Conservation (phyloP, 805 yeast species). For the Teunomyces aglyptinius region DNA sequence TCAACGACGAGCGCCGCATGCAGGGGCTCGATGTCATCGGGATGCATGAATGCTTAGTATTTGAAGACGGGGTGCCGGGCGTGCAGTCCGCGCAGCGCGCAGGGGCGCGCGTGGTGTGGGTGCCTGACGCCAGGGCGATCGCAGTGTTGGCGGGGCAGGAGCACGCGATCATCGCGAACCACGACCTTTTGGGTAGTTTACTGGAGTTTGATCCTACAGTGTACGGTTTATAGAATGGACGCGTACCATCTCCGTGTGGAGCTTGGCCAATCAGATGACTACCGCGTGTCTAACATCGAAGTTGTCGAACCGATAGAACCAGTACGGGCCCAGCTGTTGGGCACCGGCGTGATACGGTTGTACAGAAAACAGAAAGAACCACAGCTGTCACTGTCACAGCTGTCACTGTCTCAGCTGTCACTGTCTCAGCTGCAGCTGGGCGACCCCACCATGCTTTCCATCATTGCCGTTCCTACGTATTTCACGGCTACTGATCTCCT, state of each 20-base stretch:
- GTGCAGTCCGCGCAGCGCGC: constrained; percentile 80
- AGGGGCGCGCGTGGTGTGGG: constrained; percentile 88
- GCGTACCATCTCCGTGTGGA: constrained; percentile 37
- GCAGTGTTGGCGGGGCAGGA: constrained; percentile 52
- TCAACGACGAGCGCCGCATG: constrained; percentile 54
- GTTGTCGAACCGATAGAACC: constrained; percentile 37
- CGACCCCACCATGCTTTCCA: constrained; percentile 69
- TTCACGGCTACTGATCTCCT: constrained; percentile 81
- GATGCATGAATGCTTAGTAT: constrained; percentile 81
- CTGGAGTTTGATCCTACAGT: constrained; percentile 39
- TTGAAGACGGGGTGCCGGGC: constrained; percentile 96
- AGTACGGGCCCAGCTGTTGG: constrained; percentile 61
- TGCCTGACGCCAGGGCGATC: constrained; percentile 78
- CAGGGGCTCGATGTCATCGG: constrained; percentile 46
- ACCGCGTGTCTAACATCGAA: constrained; percentile 29
- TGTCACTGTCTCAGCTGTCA: too few relatives aligned
- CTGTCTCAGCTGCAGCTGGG: constrained; percentile 30
- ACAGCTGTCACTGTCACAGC: too few relatives aligned
- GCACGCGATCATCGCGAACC: constrained; percentile 47
- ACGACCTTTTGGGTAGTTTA: constrained; percentile 58
- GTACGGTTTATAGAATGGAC: constrained; percentile 31
- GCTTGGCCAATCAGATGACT: constrained; percentile 17
- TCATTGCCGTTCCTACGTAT: constrained; percentile 84
- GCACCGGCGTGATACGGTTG: constrained; percentile 70
- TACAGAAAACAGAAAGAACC: constrained; percentile 38